phyloP scores from a whole-genome alignment of 2,329 filamentous ascomycete genomes.

The Fusarium subtropicale region DNA sequence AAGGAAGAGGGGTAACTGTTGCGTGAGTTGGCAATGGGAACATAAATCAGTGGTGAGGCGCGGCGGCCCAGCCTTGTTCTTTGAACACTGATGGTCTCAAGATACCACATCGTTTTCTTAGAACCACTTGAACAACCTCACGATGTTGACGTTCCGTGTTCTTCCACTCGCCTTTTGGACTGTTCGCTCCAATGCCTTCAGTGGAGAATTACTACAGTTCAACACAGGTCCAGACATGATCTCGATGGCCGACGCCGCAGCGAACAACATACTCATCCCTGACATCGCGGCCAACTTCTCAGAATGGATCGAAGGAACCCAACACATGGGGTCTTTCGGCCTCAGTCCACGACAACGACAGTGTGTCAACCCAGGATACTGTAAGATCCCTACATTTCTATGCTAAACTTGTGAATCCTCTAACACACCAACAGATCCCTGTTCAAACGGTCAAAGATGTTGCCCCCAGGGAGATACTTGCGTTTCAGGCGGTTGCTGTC shows the following conservation, averaged over 20 bases:
- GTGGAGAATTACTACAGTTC: background rate
- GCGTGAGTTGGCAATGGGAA: background rate
- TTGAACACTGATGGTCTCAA: background rate
- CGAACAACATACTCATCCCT: background rate
- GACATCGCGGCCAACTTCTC: constrained; percentile 1
- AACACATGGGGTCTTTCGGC: background rate
- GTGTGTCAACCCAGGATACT: constrained; percentile 5
- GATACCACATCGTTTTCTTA: accelerated
- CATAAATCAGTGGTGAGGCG: background rate
- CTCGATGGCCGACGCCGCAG: background rate
- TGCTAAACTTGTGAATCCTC: accelerated
- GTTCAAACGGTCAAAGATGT: constrained; percentile 2
- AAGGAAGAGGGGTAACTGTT: constrained; percentile 9
- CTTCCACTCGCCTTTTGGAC: background rate
- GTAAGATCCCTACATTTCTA: background rate
- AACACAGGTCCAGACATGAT: background rate
- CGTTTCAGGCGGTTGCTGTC: constrained; percentile 2
- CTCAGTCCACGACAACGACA: background rate
- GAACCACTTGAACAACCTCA: background rate
- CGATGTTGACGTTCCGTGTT: background rate
- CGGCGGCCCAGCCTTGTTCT: background rate
- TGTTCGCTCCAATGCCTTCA: background rate
- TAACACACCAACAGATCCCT: background rate
- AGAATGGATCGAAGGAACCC: background rate
- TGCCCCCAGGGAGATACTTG: constrained; percentile 14